Percentiles rank a stretch among this genome's conserved stretches.
Evolutionary conservation across 257 asterid species (phyloP).

Genomic region (Petunia axillaris): DNA sequence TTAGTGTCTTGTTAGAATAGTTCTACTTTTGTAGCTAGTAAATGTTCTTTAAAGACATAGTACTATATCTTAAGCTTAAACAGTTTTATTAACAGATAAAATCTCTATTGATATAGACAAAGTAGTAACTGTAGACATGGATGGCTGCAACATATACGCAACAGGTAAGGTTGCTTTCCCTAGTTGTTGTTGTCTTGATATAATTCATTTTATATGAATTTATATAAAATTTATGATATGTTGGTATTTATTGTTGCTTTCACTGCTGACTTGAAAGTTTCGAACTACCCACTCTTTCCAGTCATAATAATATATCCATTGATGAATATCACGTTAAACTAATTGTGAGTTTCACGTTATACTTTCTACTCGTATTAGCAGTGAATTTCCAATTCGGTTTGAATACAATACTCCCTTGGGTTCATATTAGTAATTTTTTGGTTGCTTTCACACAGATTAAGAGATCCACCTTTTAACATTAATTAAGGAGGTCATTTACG

Average conservation of each 20-base stretch:
- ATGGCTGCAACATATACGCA: too few relatives aligned
- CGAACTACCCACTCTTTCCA: background rate
- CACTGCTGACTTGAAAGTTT: background rate
- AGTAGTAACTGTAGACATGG: background rate
- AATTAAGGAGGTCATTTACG: too few relatives aligned
- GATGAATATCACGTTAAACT: background rate
- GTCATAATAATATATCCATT: background rate
- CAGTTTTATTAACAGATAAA: background rate
- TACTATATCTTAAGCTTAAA: background rate
- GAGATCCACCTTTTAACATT: too few relatives aligned
- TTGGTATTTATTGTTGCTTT: background rate
- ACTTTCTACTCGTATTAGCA: background rate
- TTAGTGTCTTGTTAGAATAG: background rate
- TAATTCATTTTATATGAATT: too few relatives aligned
- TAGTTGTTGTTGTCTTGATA: background rate
- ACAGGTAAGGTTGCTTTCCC: too few relatives aligned
- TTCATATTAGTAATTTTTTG: too few relatives aligned
- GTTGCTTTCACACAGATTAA: too few relatives aligned
- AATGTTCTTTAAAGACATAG: background rate
- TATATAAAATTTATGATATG: too few relatives aligned
- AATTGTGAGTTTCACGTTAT: background rate
- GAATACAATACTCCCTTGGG: too few relatives aligned
- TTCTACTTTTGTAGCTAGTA: background rate
- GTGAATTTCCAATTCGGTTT: background rate
- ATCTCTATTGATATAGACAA: too few relatives aligned